Percentiles rank a stretch among this genome's conserved stretches.
Evolutionary conservation across 2,329 filamentous ascomycete species (phyloP).

Genomic region (Pseudocercospora crystallina): DNA sequence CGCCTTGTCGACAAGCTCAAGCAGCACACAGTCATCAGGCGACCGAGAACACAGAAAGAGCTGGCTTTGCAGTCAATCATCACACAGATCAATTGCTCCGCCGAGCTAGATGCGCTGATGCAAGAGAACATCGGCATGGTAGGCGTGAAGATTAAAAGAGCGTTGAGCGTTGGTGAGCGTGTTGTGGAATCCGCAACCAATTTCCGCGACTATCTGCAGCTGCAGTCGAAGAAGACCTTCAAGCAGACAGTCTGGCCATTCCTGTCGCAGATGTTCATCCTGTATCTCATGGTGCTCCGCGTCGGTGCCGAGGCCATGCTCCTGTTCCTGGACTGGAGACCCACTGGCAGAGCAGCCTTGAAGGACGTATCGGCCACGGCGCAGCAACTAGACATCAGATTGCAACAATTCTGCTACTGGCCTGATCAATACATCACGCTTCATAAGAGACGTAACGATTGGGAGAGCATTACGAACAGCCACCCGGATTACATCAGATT

Average conservation of each 20-base stretch:
- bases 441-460: slow-evolving; percentile 83
- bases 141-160: slow-evolving; percentile 75
- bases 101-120: slow-evolving; percentile 80
- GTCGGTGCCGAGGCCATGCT: slow-evolving; percentile 77
- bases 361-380: slow-evolving; percentile 96
- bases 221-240: slow-evolving; percentile 69
- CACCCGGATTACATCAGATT: slow-evolving; percentile 98
- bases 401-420: slow-evolving; percentile 99
- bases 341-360: slow-evolving; percentile 74
- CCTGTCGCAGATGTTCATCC: slow-evolving; percentile 68
- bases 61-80: slow-evolving; percentile 76
- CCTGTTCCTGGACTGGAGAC: slow-evolving; percentile 78
- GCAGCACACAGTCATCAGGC: slow-evolving; percentile 79
- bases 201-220: slow-evolving; percentile 71
- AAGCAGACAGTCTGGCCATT: slow-evolving; percentile 77
- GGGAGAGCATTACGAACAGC: slow-evolving; percentile 92
- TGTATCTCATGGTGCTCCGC: slow-evolving; percentile 76
- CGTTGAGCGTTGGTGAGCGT: slow-evolving; percentile 87
- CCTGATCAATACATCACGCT: slow-evolving; percentile 93
- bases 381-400: slow-evolving; percentile 92
- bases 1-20: slow-evolving; percentile 81
- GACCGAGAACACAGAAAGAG: slow-evolving; percentile 77
- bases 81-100: slow-evolving; percentile 94
- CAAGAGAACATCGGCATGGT: slow-evolving; percentile 86
- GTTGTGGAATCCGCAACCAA: slow-evolving; percentile 92